phyloP scores from a whole-genome alignment of 2,329 filamentous ascomycete species.

The Colletotrichum sublineola region DNA sequence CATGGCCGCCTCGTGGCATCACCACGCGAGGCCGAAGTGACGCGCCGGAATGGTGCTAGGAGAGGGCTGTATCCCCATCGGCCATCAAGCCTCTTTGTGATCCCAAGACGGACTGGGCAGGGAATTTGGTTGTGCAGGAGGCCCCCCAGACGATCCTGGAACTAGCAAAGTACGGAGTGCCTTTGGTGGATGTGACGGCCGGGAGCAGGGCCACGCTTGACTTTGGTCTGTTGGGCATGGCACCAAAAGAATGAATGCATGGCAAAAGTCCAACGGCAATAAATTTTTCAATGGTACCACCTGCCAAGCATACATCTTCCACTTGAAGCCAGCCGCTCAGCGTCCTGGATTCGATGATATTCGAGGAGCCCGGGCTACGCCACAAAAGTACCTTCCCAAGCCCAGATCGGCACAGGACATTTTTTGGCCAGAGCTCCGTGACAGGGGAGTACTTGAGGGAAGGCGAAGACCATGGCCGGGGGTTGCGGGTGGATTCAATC shows the following conservation, averaged over 20 bases:
- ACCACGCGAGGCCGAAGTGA: constrained; percentile 4
- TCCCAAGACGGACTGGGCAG: not conserved
- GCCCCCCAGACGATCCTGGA: constrained; percentile 9
- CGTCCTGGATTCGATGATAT: constrained; percentile 6
- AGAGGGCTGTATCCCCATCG: constrained; percentile 6
- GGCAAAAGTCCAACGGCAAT: constrained; percentile 14
- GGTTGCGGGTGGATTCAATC: constrained; percentile 3
- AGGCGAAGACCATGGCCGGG: constrained; percentile 5
- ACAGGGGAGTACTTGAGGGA: constrained; percentile 3
- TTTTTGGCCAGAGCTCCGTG: constrained; percentile 10
- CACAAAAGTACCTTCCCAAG: not conserved
- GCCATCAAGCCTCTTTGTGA: constrained; percentile 28
- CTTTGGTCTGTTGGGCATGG: not conserved
- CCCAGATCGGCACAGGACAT: constrained; percentile 24
- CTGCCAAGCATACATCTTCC: constrained; percentile 13
- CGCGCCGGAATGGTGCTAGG: constrained; percentile 28
- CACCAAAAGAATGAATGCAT: constrained; percentile 17
- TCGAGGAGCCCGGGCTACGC: constrained; percentile 24
- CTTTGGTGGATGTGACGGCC: constrained; percentile 10
- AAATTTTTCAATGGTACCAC: constrained; percentile 1
- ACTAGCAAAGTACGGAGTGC: not conserved
- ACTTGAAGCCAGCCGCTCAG: constrained; percentile 12
- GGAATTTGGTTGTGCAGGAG: constrained; percentile 7
- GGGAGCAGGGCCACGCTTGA: constrained; percentile 25
- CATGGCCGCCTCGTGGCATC: constrained; percentile 40